Evolutionary conservation across 441 rosid genomes (phyloP), one percentile per base, ranked within the genome.

Genomic region (Viola pubescens): DNA sequence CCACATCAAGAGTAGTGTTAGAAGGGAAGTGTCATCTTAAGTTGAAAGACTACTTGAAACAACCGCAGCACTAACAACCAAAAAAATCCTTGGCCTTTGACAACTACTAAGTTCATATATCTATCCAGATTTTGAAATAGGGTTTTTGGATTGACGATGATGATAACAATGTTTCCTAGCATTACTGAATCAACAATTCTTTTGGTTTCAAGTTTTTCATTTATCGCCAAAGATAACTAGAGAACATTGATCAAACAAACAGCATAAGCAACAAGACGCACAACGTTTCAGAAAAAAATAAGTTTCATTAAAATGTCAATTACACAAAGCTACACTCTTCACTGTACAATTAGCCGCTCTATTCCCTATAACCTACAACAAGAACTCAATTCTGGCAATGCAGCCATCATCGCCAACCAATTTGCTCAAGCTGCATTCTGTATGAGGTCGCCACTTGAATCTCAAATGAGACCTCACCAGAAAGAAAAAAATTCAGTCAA

Each of bases 21-120:
- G 79, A 75, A 46, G 53, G 37, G 13, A 56, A 12, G 12, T 69
- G 13, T 9, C 70, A 46, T 48, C 16, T 53, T 5, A 74, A 6
- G 65, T 60, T 81, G 42, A 64, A 58, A 13, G 73, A 74, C 50
- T 77, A 77, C 75, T 59, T 80, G 8, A 68, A 70, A 58, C 75
- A 58, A 58, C 66, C 70, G 60, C 76, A 67, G 73, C 72, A 78
- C 70, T 68, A 19, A 73, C 64, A 26, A 26, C 34, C 34, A 26
- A 26, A 26, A 26, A 1, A 2, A 1, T 26, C 34, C 3, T 26
- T 26, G 34, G 34, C 34, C 34, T 26, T 26, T 26, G 34, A 2
- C 34, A 26, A 26, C 34, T 26, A 1, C 34, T 26, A 2, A 26
- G 34, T 26, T 26, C 34, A 26, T 26, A 26, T 26, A 26, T 26